Evolutionary conservation across 257 asterid genomes (phyloP).

Genomic region (Apocynum venetum): DNA sequence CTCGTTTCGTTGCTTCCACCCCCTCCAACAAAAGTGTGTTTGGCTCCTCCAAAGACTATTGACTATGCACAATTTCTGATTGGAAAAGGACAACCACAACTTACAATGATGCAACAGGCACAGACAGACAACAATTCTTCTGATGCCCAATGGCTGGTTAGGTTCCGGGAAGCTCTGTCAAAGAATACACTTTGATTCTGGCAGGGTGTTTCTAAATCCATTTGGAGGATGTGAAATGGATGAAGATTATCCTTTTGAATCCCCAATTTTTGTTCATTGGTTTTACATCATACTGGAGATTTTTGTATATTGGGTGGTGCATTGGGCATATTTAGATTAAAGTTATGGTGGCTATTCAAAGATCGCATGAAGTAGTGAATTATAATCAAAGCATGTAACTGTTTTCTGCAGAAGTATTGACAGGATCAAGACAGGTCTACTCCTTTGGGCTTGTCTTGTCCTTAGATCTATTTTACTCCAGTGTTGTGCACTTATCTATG

Average conservation of each 20-base stretch:
- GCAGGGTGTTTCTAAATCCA: neutral
- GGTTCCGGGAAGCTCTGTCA: conserved; percentile 82
- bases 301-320: neutral
- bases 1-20: conserved; percentile 65
- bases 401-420: neutral
- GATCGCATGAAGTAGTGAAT: neutral
- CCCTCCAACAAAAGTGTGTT: conserved; percentile 37
- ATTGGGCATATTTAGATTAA: neutral
- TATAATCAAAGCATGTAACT: neutral
- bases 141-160: conserved; percentile 80
- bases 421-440: neutral
- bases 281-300: conserved; percentile 1
- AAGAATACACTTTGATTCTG: conserved; percentile 51
- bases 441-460: neutral
- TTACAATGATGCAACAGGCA: conserved; percentile 23
- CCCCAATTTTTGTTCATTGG: conserved; percentile 14
- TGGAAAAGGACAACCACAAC: conserved; percentile 41
- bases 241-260: neutral
- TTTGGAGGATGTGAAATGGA: neutral
- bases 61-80: conserved; percentile 54
- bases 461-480: neutral
- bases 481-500: neutral
- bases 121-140: conserved; percentile 47
- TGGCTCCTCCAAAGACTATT: conserved; percentile 29
- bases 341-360: neutral